Base-by-base conservation (phyloP, 2,329 filamentous ascomycete genomes). In the Aspergillus ruber region DNA sequence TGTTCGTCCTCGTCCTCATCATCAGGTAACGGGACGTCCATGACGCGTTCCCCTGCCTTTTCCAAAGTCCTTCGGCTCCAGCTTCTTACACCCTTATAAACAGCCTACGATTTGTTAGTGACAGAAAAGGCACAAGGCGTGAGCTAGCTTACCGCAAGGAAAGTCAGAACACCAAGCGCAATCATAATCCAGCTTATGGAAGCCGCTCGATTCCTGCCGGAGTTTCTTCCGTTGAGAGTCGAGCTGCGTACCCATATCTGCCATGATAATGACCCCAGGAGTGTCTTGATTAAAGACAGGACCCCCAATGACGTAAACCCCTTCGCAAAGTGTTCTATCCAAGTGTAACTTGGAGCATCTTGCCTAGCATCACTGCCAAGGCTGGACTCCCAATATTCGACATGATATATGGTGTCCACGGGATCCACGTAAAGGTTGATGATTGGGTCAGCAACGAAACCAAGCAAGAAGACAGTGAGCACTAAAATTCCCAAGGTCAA, bases 391-490 rank as follows among this genome's bases (percentile, higher is more conserved):
- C 57, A 70, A 51, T 56, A 66, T 42, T 65, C 61, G 62, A 68
- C 72, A 23, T 74, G 70, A 21, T 82, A 71, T 36, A 85, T 73
- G 9, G 80, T 81, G 44, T 83, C 81, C 47, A 82, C 70, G 0
- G 90, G 90, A 61, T 95, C 89, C 46, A 91, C 71, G 74, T 91
- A 95, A 23, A 95, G 72, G 58, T 90, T 88, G 66, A 97, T 85
- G 50, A 97, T 88, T 1, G 90, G 90, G 67, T 97, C 90, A 50
- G 90, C 91, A 55, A 97, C 71, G 60, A 96, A 97, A 38, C 93
- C 93, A 47, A 97, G 81, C 0, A 88, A 35, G 61, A 95, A 97
- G 21, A 95, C 77, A 44, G 84, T 78, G 39, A 83, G 52, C 32
- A 89, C 48, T 54, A 96, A 79, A 53, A 95, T 85, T 17, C 76